Percentiles rank a stretch among this genome's conserved stretches.
These are phyloP conservation scores for Hypomyces rosellus DNA, from an alignment of 2,329 filamentous ascomycete species.

Conservation along the genomic window DNA sequence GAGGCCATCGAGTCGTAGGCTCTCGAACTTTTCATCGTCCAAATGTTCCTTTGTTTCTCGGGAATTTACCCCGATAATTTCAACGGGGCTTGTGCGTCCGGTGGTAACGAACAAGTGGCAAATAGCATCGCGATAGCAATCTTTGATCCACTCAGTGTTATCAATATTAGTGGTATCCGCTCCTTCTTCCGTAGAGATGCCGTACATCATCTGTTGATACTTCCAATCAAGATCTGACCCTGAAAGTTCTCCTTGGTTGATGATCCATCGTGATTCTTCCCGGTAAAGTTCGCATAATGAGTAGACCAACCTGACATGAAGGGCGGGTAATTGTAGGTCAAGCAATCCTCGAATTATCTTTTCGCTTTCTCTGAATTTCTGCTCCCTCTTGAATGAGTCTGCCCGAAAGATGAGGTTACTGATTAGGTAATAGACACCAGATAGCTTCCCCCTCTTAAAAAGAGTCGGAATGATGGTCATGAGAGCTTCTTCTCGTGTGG, in stretches of 20 bases:
- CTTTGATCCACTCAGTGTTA: too few relatives aligned
- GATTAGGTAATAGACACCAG: neutral
- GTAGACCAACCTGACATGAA: neutral
- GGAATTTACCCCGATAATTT: too few relatives aligned
- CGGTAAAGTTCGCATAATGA: neutral
- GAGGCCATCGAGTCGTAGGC: too few relatives aligned
- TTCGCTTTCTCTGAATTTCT: neutral
- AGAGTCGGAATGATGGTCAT: neutral
- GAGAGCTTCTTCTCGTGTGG: neutral
- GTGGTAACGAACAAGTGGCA: too few relatives aligned
- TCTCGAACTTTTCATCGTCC: too few relatives aligned
- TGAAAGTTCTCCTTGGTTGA: neutral
- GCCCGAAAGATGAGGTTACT: neutral
- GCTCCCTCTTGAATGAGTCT: neutral
- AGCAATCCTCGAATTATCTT: neutral
- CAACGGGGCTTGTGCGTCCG: too few relatives aligned
- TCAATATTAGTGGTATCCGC: too few relatives aligned
- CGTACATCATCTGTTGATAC: too few relatives aligned
- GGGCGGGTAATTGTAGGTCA: neutral
- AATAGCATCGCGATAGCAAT: too few relatives aligned
- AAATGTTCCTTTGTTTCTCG: too few relatives aligned
- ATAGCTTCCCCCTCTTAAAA: neutral
- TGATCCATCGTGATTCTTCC: neutral
- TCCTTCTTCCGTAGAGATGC: too few relatives aligned
- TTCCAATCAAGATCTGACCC: neutral